Conservation (phyloP, 208 protist genomes). For the Eutreptiella sp. region DNA sequence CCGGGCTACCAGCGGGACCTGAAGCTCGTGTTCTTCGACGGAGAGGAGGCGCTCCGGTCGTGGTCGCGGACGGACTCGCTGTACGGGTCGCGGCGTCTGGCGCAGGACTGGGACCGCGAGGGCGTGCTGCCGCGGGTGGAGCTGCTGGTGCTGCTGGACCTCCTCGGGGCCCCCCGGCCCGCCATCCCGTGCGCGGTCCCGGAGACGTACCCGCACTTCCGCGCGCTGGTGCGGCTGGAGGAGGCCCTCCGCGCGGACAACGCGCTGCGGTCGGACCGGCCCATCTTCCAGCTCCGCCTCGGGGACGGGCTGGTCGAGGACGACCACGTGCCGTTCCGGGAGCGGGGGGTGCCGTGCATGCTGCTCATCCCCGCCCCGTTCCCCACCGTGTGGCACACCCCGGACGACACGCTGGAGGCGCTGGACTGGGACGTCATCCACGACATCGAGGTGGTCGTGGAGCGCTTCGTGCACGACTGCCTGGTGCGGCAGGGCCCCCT, state of each 20-base stretch:
- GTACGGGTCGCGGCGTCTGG: conserved; percentile 6
- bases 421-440: neutral
- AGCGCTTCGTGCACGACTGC: no score
- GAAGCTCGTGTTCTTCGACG: conserved; percentile 24
- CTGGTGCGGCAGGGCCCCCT: no score
- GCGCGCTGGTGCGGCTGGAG: no score
- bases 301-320: neutral
- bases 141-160: neutral
- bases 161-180: conserved; percentile 21
- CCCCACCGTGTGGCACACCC: conserved; percentile 14
- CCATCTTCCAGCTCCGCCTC: no score
- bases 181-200: no score
- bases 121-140: neutral
- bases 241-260: no score
- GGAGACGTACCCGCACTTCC: no score
- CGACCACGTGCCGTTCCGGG: neutral
- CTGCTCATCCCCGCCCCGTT: conserved; percentile 9
- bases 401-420: neutral
- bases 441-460: no score
- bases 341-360: neutral
- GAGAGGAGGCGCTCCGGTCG: conserved; percentile 10
- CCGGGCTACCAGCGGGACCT: no score
- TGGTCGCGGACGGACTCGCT: neutral
- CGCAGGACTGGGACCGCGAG: neutral
- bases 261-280: no score